These are phyloP conservation scores for Potentilla sterilis DNA, from an alignment of 306 rosid genomes.

Conservation along the genomic window DNA sequence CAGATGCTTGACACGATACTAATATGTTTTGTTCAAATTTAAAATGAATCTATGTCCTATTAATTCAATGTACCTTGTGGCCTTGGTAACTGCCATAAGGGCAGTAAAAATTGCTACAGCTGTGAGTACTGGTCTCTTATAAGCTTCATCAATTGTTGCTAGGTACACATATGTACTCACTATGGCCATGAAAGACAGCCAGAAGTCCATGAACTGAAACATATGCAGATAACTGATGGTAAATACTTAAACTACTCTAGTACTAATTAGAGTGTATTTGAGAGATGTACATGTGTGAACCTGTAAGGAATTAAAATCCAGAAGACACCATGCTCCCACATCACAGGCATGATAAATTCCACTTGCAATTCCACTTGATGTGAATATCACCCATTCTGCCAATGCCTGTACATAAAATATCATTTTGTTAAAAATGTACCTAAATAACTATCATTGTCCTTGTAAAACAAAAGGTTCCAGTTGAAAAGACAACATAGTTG, in stretches of 20 bases:
- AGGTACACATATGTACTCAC: constrained; percentile 84
- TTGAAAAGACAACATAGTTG: not conserved
- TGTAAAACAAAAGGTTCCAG: constrained; percentile 1
- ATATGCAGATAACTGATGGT: constrained; percentile 18
- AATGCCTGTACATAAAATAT: constrained; percentile 60
- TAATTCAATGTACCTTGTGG: constrained; percentile 63
- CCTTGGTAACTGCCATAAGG: constrained; percentile 78
- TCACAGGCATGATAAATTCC: constrained; percentile 95
- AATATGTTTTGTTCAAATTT: not conserved
- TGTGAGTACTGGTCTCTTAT: constrained; percentile 81
- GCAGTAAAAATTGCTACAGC: constrained; percentile 83
- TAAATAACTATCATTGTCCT: not conserved
- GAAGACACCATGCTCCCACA: constrained; percentile 92
- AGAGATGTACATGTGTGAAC: constrained; percentile 31
- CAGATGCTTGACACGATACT: constrained; percentile 7
- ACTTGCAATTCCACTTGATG: constrained; percentile 86
- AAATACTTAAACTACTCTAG: not conserved
- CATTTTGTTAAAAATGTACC: not conserved
- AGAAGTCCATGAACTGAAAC: constrained; percentile 95
- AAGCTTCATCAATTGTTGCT: constrained; percentile 63
- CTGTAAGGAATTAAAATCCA: constrained; percentile 69
- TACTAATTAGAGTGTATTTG: not conserved
- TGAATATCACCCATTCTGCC: constrained; percentile 83
- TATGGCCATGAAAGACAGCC: constrained; percentile 99
- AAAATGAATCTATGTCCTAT: constrained; percentile 3